Evolutionary conservation across 805 yeast species (phyloP).

Genomic region (Citeromyces matritensis): DNA sequence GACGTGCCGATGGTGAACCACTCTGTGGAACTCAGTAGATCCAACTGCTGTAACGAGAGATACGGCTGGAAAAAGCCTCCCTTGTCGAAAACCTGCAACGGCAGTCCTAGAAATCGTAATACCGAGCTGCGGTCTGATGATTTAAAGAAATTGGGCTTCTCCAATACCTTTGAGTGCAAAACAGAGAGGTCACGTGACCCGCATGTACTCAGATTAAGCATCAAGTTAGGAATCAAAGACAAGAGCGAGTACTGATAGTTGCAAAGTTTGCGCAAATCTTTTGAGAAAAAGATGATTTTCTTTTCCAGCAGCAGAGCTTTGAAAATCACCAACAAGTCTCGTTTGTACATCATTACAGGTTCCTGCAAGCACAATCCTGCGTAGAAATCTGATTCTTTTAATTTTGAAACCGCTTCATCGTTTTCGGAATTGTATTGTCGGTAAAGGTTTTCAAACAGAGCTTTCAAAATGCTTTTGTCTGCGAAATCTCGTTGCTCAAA

Average conservation of each 20-base stretch:
- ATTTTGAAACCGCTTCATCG: constrained; percentile 14
- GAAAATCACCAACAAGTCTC: constrained; percentile 47
- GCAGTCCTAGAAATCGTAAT: constrained; percentile 72
- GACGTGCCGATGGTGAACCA: constrained; percentile 79
- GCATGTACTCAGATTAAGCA: constrained; percentile 56
- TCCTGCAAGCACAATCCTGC: constrained; percentile 64
- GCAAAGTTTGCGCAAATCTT: constrained; percentile 67
- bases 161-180: constrained; percentile 23
- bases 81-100: constrained; percentile 70
- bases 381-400: constrained; percentile 42
- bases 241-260: constrained; percentile 73
- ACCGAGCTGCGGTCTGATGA: constrained; percentile 70
- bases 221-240: constrained; percentile 68
- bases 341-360: constrained; percentile 41
- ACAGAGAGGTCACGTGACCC: constrained; percentile 64
- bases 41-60: constrained; percentile 84
- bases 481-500: constrained; percentile 69
- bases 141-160: constrained; percentile 50
- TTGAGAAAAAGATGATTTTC: constrained; percentile 61
- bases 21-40: constrained; percentile 46
- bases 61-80: constrained; percentile 90
- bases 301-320: constrained; percentile 71
- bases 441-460: constrained; percentile 54
- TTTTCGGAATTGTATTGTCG: constrained; percentile 12
- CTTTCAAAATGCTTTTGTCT: constrained; percentile 53